Evolutionary conservation across 1,284 basidiomycete species (phyloP), one percentile per base, ranked within the genome.

Genomic region (Amylostereum areolatum): DNA sequence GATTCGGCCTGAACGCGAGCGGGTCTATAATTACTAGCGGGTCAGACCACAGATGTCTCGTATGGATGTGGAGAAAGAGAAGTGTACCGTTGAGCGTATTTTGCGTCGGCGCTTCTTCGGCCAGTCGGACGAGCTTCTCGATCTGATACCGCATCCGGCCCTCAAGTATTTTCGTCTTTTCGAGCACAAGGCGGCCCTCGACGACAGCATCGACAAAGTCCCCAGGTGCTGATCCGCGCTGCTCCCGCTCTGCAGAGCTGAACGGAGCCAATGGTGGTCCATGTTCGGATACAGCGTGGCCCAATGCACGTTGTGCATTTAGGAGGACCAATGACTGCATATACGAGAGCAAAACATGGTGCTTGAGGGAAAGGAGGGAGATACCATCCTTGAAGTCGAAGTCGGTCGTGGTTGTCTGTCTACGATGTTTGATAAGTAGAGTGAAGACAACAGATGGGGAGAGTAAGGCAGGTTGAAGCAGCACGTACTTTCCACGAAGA

Each of bases 101-200:
- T 40, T 75, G 68, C 71, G n/a, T 72, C 70, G 2, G 76, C 68
- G 32, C 77, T 48, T 85, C 81, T 32, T 72, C 67, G 0, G 90
- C 87, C 4, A 89, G 68, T 49, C 82, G 78, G 31, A 94, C 78
- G 24, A 97, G 80, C 65, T 98, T 97, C 60, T 97, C 94, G 60
- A 98, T 91, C 66, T 98, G 95, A 65, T 98, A 97, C 52, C 82
- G 85, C 77, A 98, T 86, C 60, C 90, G 85, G 48, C 75, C 77
- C 67, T 99, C 95, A 35, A 99, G 72, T 2, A 78, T 72, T 55
- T 83, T 85, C 45, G 84, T 73, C 66, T 91, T 92, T 63, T 93
- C 90, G n/a, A 92, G 71, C 5, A 86, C 77, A 27, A 89, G 64
- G 10, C 88, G 78, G 18, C 78, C 79, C 58, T 91, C 85, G 41